Conservation (phyloP, 2,329 filamentous ascomycete species). For the Hortaea sp. region DNA sequence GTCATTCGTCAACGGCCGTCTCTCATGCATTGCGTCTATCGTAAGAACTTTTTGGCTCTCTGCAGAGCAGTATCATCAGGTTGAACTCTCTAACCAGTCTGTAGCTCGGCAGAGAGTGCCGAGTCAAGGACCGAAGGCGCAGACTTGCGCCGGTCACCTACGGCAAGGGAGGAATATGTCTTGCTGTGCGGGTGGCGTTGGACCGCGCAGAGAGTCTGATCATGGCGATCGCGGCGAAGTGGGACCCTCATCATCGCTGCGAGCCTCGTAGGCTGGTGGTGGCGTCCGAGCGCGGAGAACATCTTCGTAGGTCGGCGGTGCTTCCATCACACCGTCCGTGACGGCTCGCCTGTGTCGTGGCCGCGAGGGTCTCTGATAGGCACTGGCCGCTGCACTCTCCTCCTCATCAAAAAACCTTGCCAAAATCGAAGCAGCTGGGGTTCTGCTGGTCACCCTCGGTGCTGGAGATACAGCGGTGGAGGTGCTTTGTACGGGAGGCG, state of each 20-base stretch:
- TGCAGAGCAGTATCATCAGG: no score
- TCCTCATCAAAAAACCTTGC: conserved; percentile 19
- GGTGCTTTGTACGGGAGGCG: background rate
- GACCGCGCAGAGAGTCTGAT: background rate
- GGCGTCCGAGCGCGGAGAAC: conserved; percentile 18
- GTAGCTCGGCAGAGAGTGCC: no score
- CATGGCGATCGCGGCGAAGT: conserved; percentile 4
- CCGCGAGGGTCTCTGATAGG: conserved; percentile 3
- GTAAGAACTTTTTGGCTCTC: no score
- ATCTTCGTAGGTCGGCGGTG: conserved; percentile 22
- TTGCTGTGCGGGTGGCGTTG: no score
- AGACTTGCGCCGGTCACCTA: no score
- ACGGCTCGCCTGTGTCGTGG: conserved; percentile 16
- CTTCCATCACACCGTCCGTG: conserved; percentile 14
- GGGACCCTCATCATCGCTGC: conserved; percentile 18
- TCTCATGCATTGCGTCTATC: no score
- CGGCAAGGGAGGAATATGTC: no score
- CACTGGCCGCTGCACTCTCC: conserved; percentile 5
- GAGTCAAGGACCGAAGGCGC: no score
- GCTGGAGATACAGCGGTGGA: conserved; percentile 1
- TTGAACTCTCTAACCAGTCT: no score
- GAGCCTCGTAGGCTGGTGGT: conserved; percentile 23
- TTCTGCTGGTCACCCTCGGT: conserved; percentile 6
- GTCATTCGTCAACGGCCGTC: no score
- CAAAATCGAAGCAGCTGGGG: conserved; percentile 22